Base-by-base conservation (phyloP, 106 monocot genomes). In the Phalaenopsis aphrodite region DNA sequence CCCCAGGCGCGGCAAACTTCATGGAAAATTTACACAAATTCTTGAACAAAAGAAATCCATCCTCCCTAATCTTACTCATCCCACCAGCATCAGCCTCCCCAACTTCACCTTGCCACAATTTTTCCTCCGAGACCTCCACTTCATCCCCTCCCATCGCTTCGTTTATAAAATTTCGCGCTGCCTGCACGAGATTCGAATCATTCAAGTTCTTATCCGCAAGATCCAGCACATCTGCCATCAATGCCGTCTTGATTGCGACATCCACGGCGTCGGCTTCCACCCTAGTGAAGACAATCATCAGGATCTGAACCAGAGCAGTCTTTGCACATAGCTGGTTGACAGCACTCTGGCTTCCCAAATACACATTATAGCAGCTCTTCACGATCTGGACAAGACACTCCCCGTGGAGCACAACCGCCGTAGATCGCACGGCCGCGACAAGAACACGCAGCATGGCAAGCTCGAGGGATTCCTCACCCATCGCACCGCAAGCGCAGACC, bases 21-120 rank as follows among this genome's bases (percentile, higher is more conserved):
- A 99, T 95, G 8, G 99, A 99, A 21, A 99, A 85, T 77, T 91
- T 95, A 68, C 99, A 99, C 76, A 99, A 76, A 75, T 88, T 99
- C 89, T 86, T 95, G 77, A 99, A 99, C 37, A 99, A 79, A 38
- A 88, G 87, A 15, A 99, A 57, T 4, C 93, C 99, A 84, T 99
- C 99, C 56, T 99, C 95, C 79, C 93, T 88, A 21, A 91, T 88
- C 80, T 83, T 90, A 58, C 95, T 91, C 83, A 85, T 23, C 18
- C 64, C 89, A 75, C 41, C 85, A 37, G 79, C 43, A 58, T 55
- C 46, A 39, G 72, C 0, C 56, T 72, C 41, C 14, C 42, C 81
- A 72, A 67, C 46, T 65, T 68, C 78, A 30, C 19, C 18, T 61
- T 64, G 19, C 45, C 2, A 49, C 5, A 4, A 1, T 23, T 42